phyloP scores from a whole-genome alignment of 2,329 filamentous ascomycete genomes.

The Ophiosphaerella herpotricha region DNA sequence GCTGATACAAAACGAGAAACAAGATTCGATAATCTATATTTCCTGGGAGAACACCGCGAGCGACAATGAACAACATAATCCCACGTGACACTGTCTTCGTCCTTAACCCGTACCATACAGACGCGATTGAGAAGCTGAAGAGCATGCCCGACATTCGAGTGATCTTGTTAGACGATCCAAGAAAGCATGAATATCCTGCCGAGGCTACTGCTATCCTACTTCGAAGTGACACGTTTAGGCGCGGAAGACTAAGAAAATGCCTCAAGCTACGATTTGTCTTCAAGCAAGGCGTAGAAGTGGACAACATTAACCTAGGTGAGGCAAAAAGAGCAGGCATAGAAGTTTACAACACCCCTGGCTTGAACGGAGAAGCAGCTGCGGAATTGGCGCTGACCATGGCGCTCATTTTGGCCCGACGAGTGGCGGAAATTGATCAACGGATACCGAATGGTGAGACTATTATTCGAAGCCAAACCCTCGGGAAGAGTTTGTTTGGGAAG shows the following conservation, averaged over 20 bases:
- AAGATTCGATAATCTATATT: no score
- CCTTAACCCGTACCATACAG: not conserved
- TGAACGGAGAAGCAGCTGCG: slow-evolving; percentile 48
- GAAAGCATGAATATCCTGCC: not conserved
- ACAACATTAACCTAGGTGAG: slow-evolving; percentile 18
- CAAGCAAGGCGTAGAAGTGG: slow-evolving; percentile 6
- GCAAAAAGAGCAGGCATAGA: slow-evolving; percentile 40
- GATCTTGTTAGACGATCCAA: not conserved
- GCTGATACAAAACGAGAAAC: no score
- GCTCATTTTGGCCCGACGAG: slow-evolving; percentile 23
- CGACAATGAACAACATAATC: no score
- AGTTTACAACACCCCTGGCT: slow-evolving; percentile 53
- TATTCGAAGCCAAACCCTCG: slow-evolving; percentile 46
- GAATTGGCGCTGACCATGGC: slow-evolving; percentile 43
- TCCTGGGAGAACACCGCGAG: no score
- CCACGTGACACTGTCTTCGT: not conserved
- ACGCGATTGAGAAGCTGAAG: not conserved
- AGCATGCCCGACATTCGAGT: not conserved
- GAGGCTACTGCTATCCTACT: not conserved
- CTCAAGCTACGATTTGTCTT: not conserved
- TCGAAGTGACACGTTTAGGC: not conserved
- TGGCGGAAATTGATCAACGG: slow-evolving; percentile 22
- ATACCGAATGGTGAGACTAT: slow-evolving; percentile 39
- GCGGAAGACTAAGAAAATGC: slow-evolving; percentile 13
- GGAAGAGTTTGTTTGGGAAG: slow-evolving; percentile 47